Evolutionary conservation across 192 early-diverging fungal genomes (phyloP), one percentile per base, ranked within the genome.

Genomic region (Entomortierella lignicola): DNA sequence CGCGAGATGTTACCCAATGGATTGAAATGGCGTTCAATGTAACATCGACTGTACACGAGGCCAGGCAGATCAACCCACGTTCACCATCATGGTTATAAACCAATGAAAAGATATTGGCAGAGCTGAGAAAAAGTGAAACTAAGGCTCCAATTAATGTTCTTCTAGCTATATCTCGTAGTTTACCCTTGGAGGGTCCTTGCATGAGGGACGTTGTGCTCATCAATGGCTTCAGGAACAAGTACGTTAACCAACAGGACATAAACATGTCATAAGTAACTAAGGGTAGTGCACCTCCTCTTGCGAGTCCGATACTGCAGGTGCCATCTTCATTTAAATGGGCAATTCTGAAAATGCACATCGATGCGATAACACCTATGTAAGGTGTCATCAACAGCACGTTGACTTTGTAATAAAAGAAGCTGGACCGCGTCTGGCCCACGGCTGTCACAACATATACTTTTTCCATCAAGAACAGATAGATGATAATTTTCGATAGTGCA

Each of bases 381-480:
- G 69, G 69, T 1, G 32, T 34, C 69, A 71, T 71, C 53, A 71
- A 39, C 20, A 26, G 37, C 25, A 43, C 1, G 53, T 71, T 71
- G 31, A 71, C 37, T 53, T 62, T 71, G 69, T 71, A 71, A 6
- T 62, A 39, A 20, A 71, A 71, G 39, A 62, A 71, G 32, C 62
- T 71, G 51, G 60, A 62, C 1, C 69, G 69, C 17, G 69, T 71
- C 13, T 37, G 30, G 11, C 69, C 69, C 20, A 71, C 32, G 29
- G 69, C 69, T 29, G 69, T 71, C 42, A 71, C 69, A 6, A 71
- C 69, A 39, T 71, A 71, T 12, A 77, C 83, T 62, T 85, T 85
- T 72, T 85, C 84, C 32, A 77, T 82, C 59, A 85, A 67, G 58
- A 82, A 85, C 4, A 85, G 57, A 52, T 82, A 85, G n/a, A 85